Percentiles rank a stretch among this genome's conserved stretches.
Conservation (phyloP, 208 protist genomes). For the Angomonas ambiguus region DNA sequence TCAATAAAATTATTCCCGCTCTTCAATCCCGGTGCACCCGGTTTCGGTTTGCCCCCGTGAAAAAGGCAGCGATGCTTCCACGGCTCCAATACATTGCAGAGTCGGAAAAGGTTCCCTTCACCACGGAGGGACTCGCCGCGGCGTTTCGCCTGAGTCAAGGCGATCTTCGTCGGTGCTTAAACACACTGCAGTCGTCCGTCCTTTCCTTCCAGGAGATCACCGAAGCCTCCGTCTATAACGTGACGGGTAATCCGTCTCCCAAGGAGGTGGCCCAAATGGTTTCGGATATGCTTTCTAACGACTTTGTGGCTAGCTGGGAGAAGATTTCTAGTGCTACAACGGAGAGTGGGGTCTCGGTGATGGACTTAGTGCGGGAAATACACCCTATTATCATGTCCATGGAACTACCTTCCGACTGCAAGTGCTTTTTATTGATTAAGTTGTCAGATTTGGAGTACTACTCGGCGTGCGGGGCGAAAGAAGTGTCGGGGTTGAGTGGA, state of each 20-base stretch:
- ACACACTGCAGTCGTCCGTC: slow-evolving; percentile 94
- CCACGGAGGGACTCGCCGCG: slow-evolving; percentile 83
- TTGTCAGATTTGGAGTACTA: slow-evolving; percentile 81
- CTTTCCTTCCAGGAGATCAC: slow-evolving; percentile 68
- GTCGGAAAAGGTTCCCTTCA: slow-evolving; percentile 77
- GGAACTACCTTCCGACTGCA: slow-evolving; percentile 79
- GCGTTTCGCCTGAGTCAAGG: slow-evolving; percentile 92
- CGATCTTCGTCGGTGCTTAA: slow-evolving; percentile 97
- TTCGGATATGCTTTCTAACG: slow-evolving; percentile 59
- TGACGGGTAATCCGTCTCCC: slow-evolving; percentile 83
- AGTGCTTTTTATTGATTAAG: slow-evolving; percentile 78
- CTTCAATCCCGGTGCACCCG: slow-evolving; percentile 97
- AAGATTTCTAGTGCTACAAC: slow-evolving; percentile 41
- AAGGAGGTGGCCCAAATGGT: slow-evolving; percentile 68
- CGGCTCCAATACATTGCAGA: slow-evolving; percentile 85
- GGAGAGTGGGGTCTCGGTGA: slow-evolving; percentile 64
- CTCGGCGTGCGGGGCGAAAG: slow-evolving; percentile 58
- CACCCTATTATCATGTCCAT: slow-evolving; percentile 80
- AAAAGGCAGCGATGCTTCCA: slow-evolving; percentile 70
- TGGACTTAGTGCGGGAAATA: slow-evolving; percentile 70
- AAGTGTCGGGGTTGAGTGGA: slow-evolving; percentile 51
- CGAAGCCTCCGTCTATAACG: slow-evolving; percentile 72
- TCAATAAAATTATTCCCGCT: slow-evolving; percentile 94
- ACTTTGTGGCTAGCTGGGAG: slow-evolving; percentile 57
- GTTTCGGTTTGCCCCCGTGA: slow-evolving; percentile 97